phyloP scores from a whole-genome alignment of 176 grass and related monocot species.

The Bromus sterilis region DNA sequence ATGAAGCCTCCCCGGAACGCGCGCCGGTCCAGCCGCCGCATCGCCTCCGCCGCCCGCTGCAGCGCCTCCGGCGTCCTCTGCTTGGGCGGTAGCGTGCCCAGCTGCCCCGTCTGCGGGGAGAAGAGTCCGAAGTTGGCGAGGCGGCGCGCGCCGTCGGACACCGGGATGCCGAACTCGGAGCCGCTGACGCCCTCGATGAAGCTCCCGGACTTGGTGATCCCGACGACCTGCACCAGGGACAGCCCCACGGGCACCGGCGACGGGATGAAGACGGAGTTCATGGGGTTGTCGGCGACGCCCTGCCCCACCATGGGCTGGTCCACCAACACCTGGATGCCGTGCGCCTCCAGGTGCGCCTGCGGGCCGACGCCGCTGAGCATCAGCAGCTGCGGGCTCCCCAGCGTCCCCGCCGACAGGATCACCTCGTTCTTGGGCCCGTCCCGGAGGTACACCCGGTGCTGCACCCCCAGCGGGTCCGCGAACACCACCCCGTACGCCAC shows the following conservation, averaged over 20 bases:
- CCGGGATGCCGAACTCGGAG: slow-evolving; percentile 43
- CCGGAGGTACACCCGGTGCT: slow-evolving; percentile 61
- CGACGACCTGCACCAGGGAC: slow-evolving; percentile 69
- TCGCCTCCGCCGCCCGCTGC: slow-evolving; percentile 41
- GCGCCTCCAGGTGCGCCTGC: slow-evolving; percentile 50
- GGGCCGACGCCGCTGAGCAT: slow-evolving; percentile 83
- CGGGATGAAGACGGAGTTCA: slow-evolving; percentile 71
- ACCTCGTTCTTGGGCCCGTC: slow-evolving; percentile 49
- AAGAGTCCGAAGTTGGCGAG: slow-evolving; percentile 54
- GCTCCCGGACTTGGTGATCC: slow-evolving; percentile 53
- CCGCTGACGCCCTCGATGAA: slow-evolving; percentile 84
- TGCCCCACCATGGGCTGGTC: slow-evolving; percentile 78
- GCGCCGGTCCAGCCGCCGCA: slow-evolving; percentile 37
- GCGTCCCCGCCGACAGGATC: slow-evolving; percentile 58
- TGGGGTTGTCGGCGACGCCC: slow-evolving; percentile 77
- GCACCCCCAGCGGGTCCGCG: slow-evolving; percentile 37
- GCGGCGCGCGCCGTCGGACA: slow-evolving; percentile 3
- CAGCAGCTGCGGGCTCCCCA: slow-evolving; percentile 81
- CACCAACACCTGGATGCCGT: slow-evolving; percentile 45
- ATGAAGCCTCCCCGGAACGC: slow-evolving; percentile 76
- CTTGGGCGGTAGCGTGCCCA: slow-evolving; percentile 54
- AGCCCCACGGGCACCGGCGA: slow-evolving; percentile 51
- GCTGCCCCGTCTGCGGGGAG: slow-evolving; percentile 68
- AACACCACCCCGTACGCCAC: slow-evolving; percentile 67
- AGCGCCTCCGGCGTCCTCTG: slow-evolving; percentile 62